These are phyloP conservation scores for Umbelopsis vinacea DNA, from an alignment of 192 early-diverging fungal species.

Conservation along the genomic window DNA sequence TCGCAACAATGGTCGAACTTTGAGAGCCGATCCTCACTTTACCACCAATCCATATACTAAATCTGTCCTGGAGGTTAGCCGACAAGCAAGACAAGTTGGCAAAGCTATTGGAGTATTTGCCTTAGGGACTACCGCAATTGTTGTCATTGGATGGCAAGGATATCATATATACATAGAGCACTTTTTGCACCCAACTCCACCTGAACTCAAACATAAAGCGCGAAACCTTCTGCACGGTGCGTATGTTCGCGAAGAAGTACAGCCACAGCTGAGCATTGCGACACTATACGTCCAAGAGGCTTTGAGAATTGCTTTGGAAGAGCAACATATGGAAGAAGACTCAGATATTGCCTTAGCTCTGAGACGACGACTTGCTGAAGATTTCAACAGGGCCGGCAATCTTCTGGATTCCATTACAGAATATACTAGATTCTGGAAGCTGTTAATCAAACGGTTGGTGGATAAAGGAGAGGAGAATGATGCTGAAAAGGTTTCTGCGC, in stretches of 20 bases:
- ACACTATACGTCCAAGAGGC: constrained; percentile 48
- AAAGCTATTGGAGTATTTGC: constrained; percentile 37
- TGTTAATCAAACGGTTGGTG: constrained; percentile 13
- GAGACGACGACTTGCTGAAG: constrained; percentile 29
- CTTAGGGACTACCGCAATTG: constrained; percentile 38
- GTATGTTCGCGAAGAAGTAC: constrained; percentile 57
- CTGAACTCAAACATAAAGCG: constrained; percentile 38
- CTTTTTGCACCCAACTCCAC: constrained; percentile 48
- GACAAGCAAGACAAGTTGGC: constrained; percentile 29
- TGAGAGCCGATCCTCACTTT: constrained; percentile 6
- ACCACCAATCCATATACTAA: constrained; percentile 33
- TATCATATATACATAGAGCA: constrained; percentile 59
- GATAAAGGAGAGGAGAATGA: not conserved
- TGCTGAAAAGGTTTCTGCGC: constrained; percentile 35
- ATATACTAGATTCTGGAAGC: constrained; percentile 47
- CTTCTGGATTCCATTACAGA: constrained; percentile 41
- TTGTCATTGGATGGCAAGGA: constrained; percentile 44
- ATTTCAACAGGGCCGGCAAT: constrained; percentile 39
- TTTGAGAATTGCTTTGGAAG: constrained; percentile 28
- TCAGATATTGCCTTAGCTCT: constrained; percentile 29
- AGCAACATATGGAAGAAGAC: constrained; percentile 26
- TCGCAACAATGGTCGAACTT: not conserved
- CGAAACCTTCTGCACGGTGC: constrained; percentile 56
- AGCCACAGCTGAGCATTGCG: constrained; percentile 48
- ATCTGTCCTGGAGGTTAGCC: constrained; percentile 24